Evolutionary conservation across 1,139 yeast genomes (phyloP).

Genomic region (Williopsis jadinii): DNA sequence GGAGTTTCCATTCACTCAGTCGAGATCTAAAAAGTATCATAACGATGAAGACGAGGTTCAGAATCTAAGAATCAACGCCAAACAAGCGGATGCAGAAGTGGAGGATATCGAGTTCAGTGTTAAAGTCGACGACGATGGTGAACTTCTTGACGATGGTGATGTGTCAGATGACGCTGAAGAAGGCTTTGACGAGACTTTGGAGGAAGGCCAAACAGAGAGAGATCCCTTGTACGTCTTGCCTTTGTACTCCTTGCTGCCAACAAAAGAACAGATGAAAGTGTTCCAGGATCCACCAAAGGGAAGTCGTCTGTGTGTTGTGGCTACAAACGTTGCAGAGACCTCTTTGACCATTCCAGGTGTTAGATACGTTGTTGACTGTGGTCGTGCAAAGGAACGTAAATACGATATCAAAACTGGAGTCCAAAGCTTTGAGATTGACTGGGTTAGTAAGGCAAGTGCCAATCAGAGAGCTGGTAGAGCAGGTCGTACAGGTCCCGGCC

Average conservation of each 20-base stretch:
- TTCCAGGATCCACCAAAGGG: slow-evolving; percentile 83
- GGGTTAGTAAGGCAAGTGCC: slow-evolving; percentile 95
- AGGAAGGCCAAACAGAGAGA: slow-evolving; percentile 64
- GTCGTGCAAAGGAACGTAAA: slow-evolving; percentile 84
- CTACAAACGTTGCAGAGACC: slow-evolving; percentile 98
- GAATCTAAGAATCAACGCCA: slow-evolving; percentile 48
- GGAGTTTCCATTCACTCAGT: slow-evolving; percentile 55
- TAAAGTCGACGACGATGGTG: slow-evolving; percentile 29
- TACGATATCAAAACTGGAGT: slow-evolving; percentile 83
- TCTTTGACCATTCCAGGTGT: slow-evolving; percentile 95
- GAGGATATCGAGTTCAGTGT: slow-evolving; percentile 86
- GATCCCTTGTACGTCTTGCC: slow-evolving; percentile 92
- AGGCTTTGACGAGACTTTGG: slow-evolving; percentile 81
- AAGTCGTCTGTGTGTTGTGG: slow-evolving; percentile 82
- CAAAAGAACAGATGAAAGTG: slow-evolving; percentile 90
- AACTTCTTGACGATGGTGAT: slow-evolving; percentile 30
- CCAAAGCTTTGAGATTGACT: slow-evolving; percentile 84
- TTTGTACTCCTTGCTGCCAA: slow-evolving; percentile 83
- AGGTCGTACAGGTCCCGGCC: slow-evolving; percentile 99
- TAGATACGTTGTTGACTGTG: slow-evolving; percentile 91
- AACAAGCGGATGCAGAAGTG: slow-evolving; percentile 65
- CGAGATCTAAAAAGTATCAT: slow-evolving; percentile 11
- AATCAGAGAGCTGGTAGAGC: slow-evolving; percentile 98
- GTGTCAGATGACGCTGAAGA: slow-evolving; percentile 55
- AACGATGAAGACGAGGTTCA: slow-evolving; percentile 30